Percentiles rank a stretch among this genome's conserved stretches.
phyloP scores from a whole-genome alignment of 805 yeast species.

The Cyberlindnera mississippiensis region DNA sequence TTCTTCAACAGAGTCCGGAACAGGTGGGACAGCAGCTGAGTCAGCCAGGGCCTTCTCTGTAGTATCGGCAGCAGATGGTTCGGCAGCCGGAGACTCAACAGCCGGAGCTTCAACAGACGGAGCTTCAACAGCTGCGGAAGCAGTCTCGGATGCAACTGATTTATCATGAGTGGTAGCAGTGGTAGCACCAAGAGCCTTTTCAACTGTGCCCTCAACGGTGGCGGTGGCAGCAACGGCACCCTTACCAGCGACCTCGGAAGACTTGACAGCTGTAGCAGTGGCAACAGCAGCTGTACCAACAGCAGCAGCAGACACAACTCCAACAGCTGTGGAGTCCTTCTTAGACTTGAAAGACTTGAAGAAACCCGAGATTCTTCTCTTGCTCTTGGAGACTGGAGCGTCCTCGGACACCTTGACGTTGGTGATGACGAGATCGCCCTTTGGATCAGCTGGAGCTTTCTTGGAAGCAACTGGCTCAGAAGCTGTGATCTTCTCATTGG shows the following conservation, averaged over 20 bases:
- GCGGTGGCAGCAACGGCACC: conserved; percentile 8
- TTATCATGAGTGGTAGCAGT: conserved; percentile 2
- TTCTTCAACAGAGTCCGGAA: conserved; percentile 1
- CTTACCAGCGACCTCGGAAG: conserved; percentile 6
- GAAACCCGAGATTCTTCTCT: conserved; percentile 20
- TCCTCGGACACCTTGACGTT: neutral
- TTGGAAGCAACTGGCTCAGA: neutral
- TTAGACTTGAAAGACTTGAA: conserved; percentile 14
- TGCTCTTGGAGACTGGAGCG: conserved; percentile 8
- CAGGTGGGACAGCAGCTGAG: conserved; percentile 4
- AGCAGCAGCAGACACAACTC: conserved; percentile 11
- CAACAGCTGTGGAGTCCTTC: conserved; percentile 10
- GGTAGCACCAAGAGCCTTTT: conserved; percentile 2
- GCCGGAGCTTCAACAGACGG: neutral
- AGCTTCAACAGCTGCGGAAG: conserved; percentile 1
- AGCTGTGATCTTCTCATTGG: conserved; percentile 1
- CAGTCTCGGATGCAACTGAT: conserved; percentile 4
- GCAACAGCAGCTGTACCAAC: conserved; percentile 15
- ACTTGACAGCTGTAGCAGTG: conserved; percentile 6
- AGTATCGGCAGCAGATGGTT: conserved; percentile 1
- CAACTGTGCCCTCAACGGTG: conserved; percentile 2
- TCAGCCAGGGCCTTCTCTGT: neutral
- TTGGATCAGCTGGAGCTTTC: neutral
- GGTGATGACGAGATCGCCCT: neutral
- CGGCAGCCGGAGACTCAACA: conserved; percentile 1